Evolutionary conservation across 805 yeast species (phyloP).

Genomic region (Lachancea sp.): DNA sequence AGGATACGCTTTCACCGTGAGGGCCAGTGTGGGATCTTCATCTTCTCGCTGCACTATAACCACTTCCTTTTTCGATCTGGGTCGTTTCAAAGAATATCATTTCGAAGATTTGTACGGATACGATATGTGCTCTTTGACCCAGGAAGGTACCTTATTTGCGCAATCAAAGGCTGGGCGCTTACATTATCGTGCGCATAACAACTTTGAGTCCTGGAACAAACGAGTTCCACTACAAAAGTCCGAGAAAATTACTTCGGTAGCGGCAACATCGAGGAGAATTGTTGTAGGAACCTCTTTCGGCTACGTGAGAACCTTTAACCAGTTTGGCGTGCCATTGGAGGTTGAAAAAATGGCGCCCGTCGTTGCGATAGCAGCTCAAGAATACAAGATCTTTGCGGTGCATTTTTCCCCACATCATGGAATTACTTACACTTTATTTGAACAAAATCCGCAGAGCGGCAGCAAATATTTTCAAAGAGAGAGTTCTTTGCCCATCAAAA

Average conservation of each 20-base stretch:
- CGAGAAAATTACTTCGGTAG: slow-evolving; percentile 62
- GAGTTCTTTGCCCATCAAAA: slow-evolving; percentile 38
- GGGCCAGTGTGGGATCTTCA: slow-evolving; percentile 46
- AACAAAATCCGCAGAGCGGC: slow-evolving; percentile 22
- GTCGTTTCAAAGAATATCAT: slow-evolving; percentile 71
- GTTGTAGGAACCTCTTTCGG: slow-evolving; percentile 75
- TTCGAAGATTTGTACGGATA: slow-evolving; percentile 68
- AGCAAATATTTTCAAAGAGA: slow-evolving; percentile 39
- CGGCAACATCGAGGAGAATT: slow-evolving; percentile 55
- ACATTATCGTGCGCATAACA: slow-evolving; percentile 63
- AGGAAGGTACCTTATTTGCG: slow-evolving; percentile 60
- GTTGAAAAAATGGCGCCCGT: slow-evolving; percentile 69
- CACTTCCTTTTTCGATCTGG: slow-evolving; percentile 77
- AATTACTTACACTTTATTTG: slow-evolving; percentile 26
- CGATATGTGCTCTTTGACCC: slow-evolving; percentile 70
- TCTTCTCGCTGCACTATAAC: slow-evolving; percentile 41
- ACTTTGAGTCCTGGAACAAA: slow-evolving; percentile 65
- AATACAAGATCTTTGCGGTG: slow-evolving; percentile 49
- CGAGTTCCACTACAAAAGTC: slow-evolving; percentile 42
- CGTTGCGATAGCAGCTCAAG: slow-evolving; percentile 61
- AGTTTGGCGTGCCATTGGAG: slow-evolving; percentile 65
- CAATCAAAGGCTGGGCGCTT: slow-evolving; percentile 42
- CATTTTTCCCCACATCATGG: slow-evolving; percentile 32
- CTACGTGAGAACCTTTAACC: slow-evolving; percentile 60
- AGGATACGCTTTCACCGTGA: slow-evolving; percentile 79